Evolutionary conservation across 345 rosid species (phyloP).

Genomic region (Zanthoxylum bungeanum): DNA sequence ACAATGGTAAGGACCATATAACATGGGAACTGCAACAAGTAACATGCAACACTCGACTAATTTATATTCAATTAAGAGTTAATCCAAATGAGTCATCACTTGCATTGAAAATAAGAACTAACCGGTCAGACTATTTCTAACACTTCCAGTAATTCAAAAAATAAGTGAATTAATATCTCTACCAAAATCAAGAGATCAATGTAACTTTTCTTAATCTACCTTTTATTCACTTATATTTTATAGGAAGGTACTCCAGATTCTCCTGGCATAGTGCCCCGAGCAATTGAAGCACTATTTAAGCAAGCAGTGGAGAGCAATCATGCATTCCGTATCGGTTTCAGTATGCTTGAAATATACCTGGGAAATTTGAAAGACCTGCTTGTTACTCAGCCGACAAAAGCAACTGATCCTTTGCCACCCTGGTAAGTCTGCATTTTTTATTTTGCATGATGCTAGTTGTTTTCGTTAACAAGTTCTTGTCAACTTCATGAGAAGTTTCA

Average conservation of each 20-base stretch:
- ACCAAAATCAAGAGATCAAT: not conserved
- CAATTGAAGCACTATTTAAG: constrained; percentile 54
- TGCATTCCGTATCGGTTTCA: constrained; percentile 48
- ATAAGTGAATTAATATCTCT: not conserved
- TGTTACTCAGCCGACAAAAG: constrained; percentile 46
- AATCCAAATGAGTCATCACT: not conserved
- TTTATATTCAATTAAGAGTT: not conserved
- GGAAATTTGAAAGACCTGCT: constrained; percentile 80
- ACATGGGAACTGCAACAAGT: not conserved
- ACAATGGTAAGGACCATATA: constrained; percentile 55
- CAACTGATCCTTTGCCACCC: constrained; percentile 50
- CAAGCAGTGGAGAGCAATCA: constrained; percentile 57
- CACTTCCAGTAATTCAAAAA: not conserved
- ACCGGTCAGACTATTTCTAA: not conserved
- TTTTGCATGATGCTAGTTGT: not conserved
- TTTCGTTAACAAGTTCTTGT: not conserved
- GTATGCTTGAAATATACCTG: constrained; percentile 87
- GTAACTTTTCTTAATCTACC: not conserved
- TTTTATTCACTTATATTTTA: constrained; percentile 5
- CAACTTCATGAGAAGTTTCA: not conserved
- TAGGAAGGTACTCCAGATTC: constrained; percentile 67
- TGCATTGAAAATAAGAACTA: not conserved
- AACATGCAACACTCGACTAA: not conserved
- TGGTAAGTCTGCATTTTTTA: constrained; percentile 38
- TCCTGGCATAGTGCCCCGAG: constrained; percentile 66